phyloP scores from a whole-genome alignment of 2,329 filamentous ascomycete genomes.

The Colletotrichum tabaci region DNA sequence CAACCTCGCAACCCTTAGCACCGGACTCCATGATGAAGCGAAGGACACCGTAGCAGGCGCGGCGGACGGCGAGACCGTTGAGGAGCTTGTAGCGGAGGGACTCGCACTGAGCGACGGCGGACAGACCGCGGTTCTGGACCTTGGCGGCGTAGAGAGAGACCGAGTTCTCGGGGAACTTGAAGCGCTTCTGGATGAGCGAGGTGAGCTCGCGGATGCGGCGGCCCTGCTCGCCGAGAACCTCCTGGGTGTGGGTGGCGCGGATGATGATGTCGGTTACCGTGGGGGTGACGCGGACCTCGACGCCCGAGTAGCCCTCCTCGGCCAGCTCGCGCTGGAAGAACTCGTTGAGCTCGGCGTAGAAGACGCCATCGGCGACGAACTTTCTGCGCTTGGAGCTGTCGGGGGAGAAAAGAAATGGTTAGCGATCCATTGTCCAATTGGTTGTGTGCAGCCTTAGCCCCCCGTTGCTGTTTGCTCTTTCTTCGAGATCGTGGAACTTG shows the following conservation, averaged over 20 bases:
- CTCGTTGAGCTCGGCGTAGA: conserved; percentile 99
- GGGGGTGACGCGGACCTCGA: conserved; percentile 99
- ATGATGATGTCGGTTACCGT: conserved; percentile 99
- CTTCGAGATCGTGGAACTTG: conserved; percentile 14
- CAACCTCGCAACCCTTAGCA: conserved; percentile 99
- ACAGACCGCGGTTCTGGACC: conserved; percentile 99
- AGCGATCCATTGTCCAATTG: conserved; percentile 22
- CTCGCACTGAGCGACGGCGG: conserved; percentile 99
- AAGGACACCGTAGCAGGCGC: conserved; percentile 99
- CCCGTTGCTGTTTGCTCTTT: not conserved
- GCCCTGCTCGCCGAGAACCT: conserved; percentile 99
- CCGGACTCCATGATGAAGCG: conserved; percentile 99
- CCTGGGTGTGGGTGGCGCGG: conserved; percentile 99
- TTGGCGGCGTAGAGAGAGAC: conserved; percentile 99
- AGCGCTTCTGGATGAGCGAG: conserved; percentile 99
- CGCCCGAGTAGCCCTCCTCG: conserved; percentile 99
- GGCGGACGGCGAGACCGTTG: conserved; percentile 98
- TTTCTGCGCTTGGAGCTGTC: conserved; percentile 91
- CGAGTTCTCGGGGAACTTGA: conserved; percentile 99
- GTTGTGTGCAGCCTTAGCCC: not conserved
- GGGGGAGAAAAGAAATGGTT: conserved; percentile 36
- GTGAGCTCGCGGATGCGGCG: conserved; percentile 99
- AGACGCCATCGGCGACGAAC: conserved; percentile 98
- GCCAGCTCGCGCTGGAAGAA: conserved; percentile 99
- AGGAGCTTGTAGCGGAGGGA: conserved; percentile 99